Evolutionary conservation across 257 asterid species (phyloP).

Genomic region (Mitragyna speciosa): DNA sequence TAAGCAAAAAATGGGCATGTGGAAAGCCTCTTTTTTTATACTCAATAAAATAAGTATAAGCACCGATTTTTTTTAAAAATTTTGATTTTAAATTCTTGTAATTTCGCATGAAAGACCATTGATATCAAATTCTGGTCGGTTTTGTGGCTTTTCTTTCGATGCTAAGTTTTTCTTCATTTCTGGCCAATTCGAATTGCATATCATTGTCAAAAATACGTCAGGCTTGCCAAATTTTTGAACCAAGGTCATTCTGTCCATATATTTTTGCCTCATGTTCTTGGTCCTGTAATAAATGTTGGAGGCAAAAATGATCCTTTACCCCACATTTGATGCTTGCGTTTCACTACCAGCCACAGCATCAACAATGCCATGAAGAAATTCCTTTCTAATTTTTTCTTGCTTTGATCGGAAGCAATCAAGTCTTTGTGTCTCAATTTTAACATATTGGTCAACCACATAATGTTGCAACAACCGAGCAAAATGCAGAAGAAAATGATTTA

Average conservation of each 20-base stretch:
- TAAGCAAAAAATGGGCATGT: not conserved
- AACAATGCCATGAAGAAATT: not conserved
- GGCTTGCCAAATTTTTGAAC: not conserved
- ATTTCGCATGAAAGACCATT: not conserved
- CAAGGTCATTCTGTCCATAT: not conserved
- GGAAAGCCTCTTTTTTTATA: not conserved
- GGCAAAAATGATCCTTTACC: not conserved
- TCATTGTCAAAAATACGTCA: not conserved
- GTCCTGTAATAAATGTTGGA: not conserved
- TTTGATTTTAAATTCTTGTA: too few species aligned
- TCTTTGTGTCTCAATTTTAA: not conserved
- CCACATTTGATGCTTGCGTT: not conserved
- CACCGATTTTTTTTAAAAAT: too few species aligned
- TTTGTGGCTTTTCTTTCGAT: not conserved
- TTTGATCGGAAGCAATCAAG: not conserved
- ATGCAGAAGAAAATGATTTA: not conserved
- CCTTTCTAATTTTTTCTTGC: not conserved
- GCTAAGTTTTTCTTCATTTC: not conserved
- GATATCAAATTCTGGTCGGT: not conserved
- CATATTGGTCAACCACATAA: not conserved
- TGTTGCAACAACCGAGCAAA: not conserved
- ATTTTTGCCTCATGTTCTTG: not conserved
- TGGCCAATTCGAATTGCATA: slow-evolving; percentile 3
- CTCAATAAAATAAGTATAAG: not conserved
- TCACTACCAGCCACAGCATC: not conserved